Evolutionary conservation across 768 basidiomycete genomes (phyloP), one percentile per base, ranked within the genome.

Genomic region (Suillus brevipes): DNA sequence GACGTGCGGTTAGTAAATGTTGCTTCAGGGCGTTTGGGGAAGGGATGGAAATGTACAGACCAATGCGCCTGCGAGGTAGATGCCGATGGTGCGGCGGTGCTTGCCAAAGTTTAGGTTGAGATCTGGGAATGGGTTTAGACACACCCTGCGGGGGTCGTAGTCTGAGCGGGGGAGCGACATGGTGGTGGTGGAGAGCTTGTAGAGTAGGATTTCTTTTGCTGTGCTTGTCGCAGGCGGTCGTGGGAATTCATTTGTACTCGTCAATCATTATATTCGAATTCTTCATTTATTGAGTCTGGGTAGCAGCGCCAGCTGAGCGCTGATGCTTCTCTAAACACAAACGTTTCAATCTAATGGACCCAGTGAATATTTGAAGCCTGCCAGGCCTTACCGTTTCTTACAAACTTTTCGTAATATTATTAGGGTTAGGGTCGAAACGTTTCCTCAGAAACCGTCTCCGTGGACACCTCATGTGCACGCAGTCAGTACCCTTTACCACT

Each of bases 51-150:
- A 47, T 55, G 60, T 61, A 85, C 94, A 68, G 74, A 99, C 96
- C 67, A 99, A 81, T 58, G 89, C 96, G 49, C 97, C 97, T 1
- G 95, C 91, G 63, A 94, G 79, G 76, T 98, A 98, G 13, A 98
- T 90, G 23, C 95, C 95, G 23, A 94, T 81, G 3, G 92, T 87
- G 34, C 95, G 82, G 67, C 89, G 88, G 78, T 95, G 88, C 75
- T 83, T 92, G 62, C 89, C 90, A 5, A 97, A 77, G 45, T 84
- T 90, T 4, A 97, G 76, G 45, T 84, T 84, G 55, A 91, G 68
- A 42, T 89, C 87, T 1, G 95, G 95, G 67, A 95, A 91, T 0
- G 91, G 90, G 79, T 95, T 92, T 67, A 95, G 70, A 73, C 93
- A 96, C 43, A 97, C 92, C 73, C 94, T 79, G 58, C 94, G 83